Percentiles rank a stretch among this genome's conserved stretches.
These are phyloP conservation scores for Mycosarcoma mackinlayi DNA, from an alignment of 1,284 basidiomycete genomes.

Conservation along the genomic window DNA sequence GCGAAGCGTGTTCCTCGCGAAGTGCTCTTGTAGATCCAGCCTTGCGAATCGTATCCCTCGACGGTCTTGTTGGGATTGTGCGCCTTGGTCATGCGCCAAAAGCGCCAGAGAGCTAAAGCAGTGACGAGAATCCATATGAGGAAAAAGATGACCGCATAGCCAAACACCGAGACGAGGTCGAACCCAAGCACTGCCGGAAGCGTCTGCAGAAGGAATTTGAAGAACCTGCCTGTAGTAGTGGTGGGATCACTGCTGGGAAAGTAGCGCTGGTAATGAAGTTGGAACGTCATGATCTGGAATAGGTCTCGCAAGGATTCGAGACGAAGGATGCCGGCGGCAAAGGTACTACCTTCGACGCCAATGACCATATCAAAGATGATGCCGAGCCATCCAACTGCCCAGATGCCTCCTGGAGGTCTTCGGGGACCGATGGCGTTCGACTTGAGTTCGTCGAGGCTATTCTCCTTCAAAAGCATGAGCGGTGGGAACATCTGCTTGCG, in stretches of 20 bases:
- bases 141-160: slow-evolving; percentile 56
- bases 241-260: slow-evolving; percentile 35
- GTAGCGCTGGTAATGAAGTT: slow-evolving; percentile 46
- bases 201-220: slow-evolving; percentile 48
- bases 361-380: slow-evolving; percentile 61
- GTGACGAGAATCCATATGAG: slow-evolving; percentile 50
- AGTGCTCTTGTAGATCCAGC: slow-evolving; percentile 54
- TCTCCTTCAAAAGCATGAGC: slow-evolving; percentile 57
- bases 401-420: slow-evolving; percentile 55
- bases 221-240: slow-evolving; percentile 16
- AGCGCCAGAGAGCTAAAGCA: slow-evolving; percentile 39
- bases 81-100: slow-evolving; percentile 55
- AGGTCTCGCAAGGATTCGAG: slow-evolving; percentile 59
- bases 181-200: slow-evolving; percentile 56
- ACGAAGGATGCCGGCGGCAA: slow-evolving; percentile 56
- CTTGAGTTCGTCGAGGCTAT: slow-evolving; percentile 61
- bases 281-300: slow-evolving; percentile 56
- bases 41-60: slow-evolving; percentile 59
- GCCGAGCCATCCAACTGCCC: slow-evolving; percentile 48
- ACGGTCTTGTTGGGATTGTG: slow-evolving; percentile 58
- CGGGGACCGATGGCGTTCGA: slow-evolving; percentile 62
- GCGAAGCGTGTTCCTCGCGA: slow-evolving; percentile 53
- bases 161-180: slow-evolving; percentile 61
- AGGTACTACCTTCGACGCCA: slow-evolving; percentile 59
- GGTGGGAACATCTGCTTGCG: slow-evolving; percentile 59